These are phyloP conservation scores for Coniochaeta sp. DNA, from an alignment of 2,329 filamentous ascomycete species.

Conservation along the genomic window DNA sequence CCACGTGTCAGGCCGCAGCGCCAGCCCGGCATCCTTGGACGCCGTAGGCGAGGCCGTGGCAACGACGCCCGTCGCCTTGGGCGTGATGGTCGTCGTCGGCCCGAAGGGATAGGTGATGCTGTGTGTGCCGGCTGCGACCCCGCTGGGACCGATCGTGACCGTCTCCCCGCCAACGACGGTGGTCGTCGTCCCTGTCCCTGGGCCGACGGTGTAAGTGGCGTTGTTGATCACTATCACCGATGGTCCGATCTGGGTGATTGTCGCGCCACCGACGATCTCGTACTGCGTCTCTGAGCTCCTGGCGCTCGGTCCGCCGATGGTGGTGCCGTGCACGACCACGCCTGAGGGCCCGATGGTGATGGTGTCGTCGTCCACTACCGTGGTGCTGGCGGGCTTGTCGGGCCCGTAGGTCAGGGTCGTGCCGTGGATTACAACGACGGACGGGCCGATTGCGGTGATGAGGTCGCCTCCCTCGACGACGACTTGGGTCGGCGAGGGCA, in stretches of 20 bases:
- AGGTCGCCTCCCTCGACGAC: slow-evolving; percentile 39
- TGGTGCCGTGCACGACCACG: slow-evolving; percentile 29
- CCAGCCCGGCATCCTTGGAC: slow-evolving; percentile 7
- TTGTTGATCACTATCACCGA: slow-evolving; percentile 41
- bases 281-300: slow-evolving; percentile 27
- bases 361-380: slow-evolving; percentile 40
- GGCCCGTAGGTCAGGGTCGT: slow-evolving; percentile 36
- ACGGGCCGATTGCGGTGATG: slow-evolving; percentile 33
- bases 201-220: slow-evolving; percentile 42
- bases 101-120: slow-evolving; percentile 38
- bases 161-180: slow-evolving; percentile 41
- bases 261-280: slow-evolving; percentile 44
- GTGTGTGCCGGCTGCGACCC: slow-evolving; percentile 38
- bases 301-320: slow-evolving; percentile 33
- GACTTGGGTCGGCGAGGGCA: slow-evolving; percentile 30
- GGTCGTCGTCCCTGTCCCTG: slow-evolving; percentile 32
- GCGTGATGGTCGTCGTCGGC: slow-evolving; percentile 30
- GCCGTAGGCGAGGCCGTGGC: slow-evolving; percentile 6
- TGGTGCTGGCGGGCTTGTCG: slow-evolving; percentile 18
- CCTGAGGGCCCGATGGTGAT: slow-evolving; percentile 41
- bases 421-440: slow-evolving; percentile 32
- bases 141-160: slow-evolving; percentile 41
- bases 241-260: slow-evolving; percentile 40
- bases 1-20: slow-evolving; percentile 11
- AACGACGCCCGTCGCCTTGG: slow-evolving; percentile 16